A percentile compares a stretch with the other conserved stretches of the same genome.
These are phyloP conservation scores for Citrullus amarus DNA, from an alignment of 306 rosid species.

Conservation along the genomic window DNA sequence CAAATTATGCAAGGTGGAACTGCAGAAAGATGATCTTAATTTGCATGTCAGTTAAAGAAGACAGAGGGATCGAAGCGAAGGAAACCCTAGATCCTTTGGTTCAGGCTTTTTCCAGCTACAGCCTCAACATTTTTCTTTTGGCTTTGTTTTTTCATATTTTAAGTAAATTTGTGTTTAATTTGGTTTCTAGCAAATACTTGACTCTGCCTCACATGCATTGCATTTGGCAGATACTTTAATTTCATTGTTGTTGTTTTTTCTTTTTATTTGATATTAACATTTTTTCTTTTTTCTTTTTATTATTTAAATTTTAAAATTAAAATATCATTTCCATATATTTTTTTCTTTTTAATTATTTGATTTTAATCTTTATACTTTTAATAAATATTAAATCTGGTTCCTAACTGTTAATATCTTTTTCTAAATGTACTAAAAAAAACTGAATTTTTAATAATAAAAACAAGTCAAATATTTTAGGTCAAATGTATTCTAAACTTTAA, in stretches of 20 bases:
- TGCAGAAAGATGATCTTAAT: background rate
- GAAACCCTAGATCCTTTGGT: conserved; percentile 33
- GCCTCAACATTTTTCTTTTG: background rate
- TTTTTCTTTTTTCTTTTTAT: too few species aligned
- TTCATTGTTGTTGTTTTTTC: background rate
- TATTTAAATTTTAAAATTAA: too few species aligned
- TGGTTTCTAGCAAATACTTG: background rate
- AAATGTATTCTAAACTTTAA: too few species aligned
- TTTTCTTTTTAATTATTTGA: too few species aligned
- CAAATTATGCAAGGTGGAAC: background rate
- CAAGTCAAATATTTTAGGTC: too few species aligned
- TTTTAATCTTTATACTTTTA: too few species aligned
- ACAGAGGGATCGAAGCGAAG: conserved; percentile 15
- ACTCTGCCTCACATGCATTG: background rate
- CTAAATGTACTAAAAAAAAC: too few species aligned
- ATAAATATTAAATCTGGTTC: too few species aligned
- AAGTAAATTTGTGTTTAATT: background rate
- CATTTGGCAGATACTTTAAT: background rate
- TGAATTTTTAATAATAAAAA: too few species aligned
- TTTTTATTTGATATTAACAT: too few species aligned
- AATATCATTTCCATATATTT: too few species aligned
- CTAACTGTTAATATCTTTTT: too few species aligned
- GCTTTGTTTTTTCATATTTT: background rate
- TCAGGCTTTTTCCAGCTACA: conserved; percentile 10
- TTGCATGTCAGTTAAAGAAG: background rate